Percentiles rank a stretch among this genome's conserved stretches.
These are phyloP conservation scores for Anisodus tanguticus DNA, from an alignment of 257 asterid species.

Conservation along the genomic window DNA sequence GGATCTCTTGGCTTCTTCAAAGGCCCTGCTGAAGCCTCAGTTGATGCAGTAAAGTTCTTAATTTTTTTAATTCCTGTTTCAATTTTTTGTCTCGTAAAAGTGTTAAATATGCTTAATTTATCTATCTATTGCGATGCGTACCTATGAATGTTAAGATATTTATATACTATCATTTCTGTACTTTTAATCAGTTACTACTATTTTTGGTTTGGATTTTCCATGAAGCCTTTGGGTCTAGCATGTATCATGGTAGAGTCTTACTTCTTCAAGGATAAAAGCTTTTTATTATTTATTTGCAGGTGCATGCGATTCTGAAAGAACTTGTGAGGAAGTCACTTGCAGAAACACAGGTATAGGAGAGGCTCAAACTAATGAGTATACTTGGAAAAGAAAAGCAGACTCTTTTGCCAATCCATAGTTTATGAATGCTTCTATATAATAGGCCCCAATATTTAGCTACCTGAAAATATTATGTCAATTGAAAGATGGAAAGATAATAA, in stretches of 20 bases:
- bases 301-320: slow-evolving; percentile 85
- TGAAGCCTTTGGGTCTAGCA: neutral
- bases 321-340: slow-evolving; percentile 89
- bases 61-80: neutral
- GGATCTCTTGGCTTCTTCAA: slow-evolving; percentile 95
- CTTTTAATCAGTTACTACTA: neutral
- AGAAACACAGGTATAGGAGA: slow-evolving; percentile 72
- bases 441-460: neutral
- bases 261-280: slow-evolving; percentile 3
- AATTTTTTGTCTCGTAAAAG: neutral
- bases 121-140: neutral
- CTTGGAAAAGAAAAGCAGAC: neutral
- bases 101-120: neutral
- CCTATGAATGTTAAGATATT: neutral
- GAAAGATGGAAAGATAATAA: neutral
- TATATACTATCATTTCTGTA: neutral
- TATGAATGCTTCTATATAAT: neutral
- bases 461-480: neutral
- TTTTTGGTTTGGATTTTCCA: neutral
- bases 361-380: neutral
- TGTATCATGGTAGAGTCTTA: neutral
- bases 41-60: slow-evolving; percentile 74
- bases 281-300: slow-evolving; percentile 49
- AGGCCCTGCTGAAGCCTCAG: slow-evolving; percentile 99
- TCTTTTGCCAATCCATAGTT: neutral